Evolutionary conservation across 73 alveolate species (phyloP), one percentile per base, ranked within the genome.

Genomic region (Paramecium bursaria): DNA sequence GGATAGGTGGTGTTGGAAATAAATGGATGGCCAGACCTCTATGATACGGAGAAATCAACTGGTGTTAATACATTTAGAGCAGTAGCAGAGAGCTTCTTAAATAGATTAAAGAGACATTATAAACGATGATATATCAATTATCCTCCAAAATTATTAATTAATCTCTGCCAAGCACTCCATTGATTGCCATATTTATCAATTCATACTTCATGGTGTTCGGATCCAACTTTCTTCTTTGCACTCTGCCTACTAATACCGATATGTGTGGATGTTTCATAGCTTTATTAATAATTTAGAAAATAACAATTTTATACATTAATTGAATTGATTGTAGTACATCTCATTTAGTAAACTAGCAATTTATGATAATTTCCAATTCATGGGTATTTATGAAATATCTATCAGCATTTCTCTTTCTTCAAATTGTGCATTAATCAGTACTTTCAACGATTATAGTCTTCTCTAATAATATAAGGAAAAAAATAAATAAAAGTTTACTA

Each of bases 21-120:
- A 11, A 76, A 76, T 30, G 75, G 74, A 23, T 76, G 88, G 88
- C 75, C 88, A n/a, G 88, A 76, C 25, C 23, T 76, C 17, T 76
- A 67, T 57, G 88, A 76, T 13, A 44, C 75, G 5, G 79, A 76
- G 10, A 60, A 53, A 51, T 44, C 61, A 33, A 76, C 80, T 51
- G 57, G 82, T 21, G 35, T 67, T 33, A 47, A 67, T 19, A 67
- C 82, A 39, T 67, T 67, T 10, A 21, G 44, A 42, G 35, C 33
- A 39, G 82, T 67, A 19, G 82, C 60, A 67, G 53, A 67, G n/a
- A 67, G 82, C 13, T 67, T 25, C 33, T 42, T 67, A 3, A 57
- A 53, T 4, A 67, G 82, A 67, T 15, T 67, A 22, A 42, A 67
- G 44, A 67, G 82, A 67, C 82, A 67, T 67, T 67, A 67, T 39